Evolutionary conservation across 371 early-diverging fungal genomes (phyloP).

Genomic region (Lichtheimia hyalospora): DNA sequence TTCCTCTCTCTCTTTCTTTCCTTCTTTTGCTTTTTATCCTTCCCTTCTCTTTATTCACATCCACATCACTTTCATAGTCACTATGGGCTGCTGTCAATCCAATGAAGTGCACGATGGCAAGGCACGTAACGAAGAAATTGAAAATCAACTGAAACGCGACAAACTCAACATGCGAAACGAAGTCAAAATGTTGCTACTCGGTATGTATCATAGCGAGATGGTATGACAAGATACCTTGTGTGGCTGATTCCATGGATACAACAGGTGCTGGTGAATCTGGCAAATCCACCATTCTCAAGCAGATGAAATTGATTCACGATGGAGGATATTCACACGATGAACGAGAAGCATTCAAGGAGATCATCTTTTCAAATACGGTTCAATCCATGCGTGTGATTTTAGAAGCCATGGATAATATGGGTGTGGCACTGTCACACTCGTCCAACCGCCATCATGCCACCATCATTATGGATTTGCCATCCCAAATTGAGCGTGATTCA

Average conservation of each 20-base stretch:
- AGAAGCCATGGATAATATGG: slow-evolving; percentile 89
- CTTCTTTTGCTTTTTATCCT: slow-evolving; percentile 4
- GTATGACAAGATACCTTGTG: slow-evolving; percentile 33
- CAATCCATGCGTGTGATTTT: slow-evolving; percentile 94
- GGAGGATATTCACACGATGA: slow-evolving; percentile 88
- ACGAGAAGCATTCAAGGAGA: slow-evolving; percentile 87
- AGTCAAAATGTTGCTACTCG: slow-evolving; percentile 92
- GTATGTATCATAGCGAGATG: slow-evolving; percentile 59
- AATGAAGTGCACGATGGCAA: slow-evolving; percentile 79
- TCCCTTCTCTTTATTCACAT: background rate
- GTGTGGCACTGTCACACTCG: slow-evolving; percentile 61
- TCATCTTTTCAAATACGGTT: slow-evolving; percentile 93
- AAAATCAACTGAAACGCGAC: slow-evolving; percentile 81
- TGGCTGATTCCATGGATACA: background rate
- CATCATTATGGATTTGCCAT: slow-evolving; percentile 71
- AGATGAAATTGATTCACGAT: slow-evolving; percentile 96
- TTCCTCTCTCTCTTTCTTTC: slow-evolving; percentile 2
- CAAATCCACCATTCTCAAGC: slow-evolving; percentile 95
- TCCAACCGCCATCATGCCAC: slow-evolving; percentile 63
- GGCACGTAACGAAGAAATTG: slow-evolving; percentile 83
- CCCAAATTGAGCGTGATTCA: slow-evolving; percentile 77
- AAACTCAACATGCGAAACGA: slow-evolving; percentile 77
- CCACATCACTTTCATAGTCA: slow-evolving; percentile 3
- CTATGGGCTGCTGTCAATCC: slow-evolving; percentile 87
- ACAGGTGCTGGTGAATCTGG: slow-evolving; percentile 97